Evolutionary conservation across 345 rosid species (phyloP).

Genomic region (Stellera chamaejasme): DNA sequence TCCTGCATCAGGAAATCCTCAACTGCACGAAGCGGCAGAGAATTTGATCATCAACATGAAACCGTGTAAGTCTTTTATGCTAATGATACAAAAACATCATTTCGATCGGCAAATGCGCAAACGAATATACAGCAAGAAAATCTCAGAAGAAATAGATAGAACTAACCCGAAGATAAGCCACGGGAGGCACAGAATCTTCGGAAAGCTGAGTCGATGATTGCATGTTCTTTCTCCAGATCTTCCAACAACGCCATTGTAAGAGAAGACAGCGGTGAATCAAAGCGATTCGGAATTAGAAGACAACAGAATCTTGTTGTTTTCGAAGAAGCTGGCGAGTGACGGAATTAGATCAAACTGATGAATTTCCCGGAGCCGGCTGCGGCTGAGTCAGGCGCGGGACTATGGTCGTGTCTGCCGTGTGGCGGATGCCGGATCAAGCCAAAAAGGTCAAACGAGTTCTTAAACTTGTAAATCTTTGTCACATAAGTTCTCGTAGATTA

Average conservation of each 20-base stretch:
- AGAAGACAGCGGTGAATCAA: not conserved
- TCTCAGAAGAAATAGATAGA: not conserved
- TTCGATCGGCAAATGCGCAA: not conserved
- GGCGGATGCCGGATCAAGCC: too few species aligned
- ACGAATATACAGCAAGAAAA: not conserved
- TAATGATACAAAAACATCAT: too few species aligned
- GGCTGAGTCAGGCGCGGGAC: too few species aligned
- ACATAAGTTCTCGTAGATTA: too few species aligned
- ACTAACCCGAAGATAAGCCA: slow-evolving; percentile 45
- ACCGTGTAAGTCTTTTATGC: too few species aligned
- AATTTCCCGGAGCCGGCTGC: too few species aligned
- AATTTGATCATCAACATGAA: not conserved
- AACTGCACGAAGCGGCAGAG: slow-evolving; percentile 13
- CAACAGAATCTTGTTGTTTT: not conserved
- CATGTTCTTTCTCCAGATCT: slow-evolving; percentile 37
- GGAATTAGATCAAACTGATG: too few species aligned
- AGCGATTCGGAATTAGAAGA: not conserved
- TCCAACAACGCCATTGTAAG: slow-evolving; percentile 48
- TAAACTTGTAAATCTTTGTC: too few species aligned
- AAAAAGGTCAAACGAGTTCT: too few species aligned
- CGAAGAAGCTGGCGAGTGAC: too few species aligned
- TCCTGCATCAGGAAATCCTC: slow-evolving; percentile 45
- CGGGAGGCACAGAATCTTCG: slow-evolving; percentile 53
- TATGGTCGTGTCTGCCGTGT: too few species aligned
- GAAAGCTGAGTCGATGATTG: slow-evolving; percentile 43